Percentiles rank a stretch among this genome's conserved stretches.
Evolutionary conservation across 345 rosid species (phyloP).

Genomic region (Erodium maritimum): DNA sequence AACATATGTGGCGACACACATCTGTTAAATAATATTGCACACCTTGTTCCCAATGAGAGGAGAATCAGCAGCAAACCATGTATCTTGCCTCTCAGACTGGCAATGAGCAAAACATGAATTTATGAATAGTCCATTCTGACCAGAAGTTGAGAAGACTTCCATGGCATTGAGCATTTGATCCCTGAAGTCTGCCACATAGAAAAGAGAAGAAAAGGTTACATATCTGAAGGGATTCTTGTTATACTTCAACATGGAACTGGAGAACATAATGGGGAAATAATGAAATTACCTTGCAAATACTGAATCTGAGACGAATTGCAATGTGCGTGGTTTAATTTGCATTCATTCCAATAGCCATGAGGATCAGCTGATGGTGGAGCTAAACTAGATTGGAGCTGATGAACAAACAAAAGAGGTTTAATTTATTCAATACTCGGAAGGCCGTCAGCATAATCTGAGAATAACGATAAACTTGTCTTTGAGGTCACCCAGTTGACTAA

Average conservation of each 20-base stretch:
- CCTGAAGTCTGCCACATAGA: conserved; percentile 49
- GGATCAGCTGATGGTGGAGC: conserved; percentile 46
- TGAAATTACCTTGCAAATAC: conserved; percentile 9
- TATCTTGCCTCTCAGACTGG: conserved; percentile 77
- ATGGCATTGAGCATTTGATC: conserved; percentile 52
- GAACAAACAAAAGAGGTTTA: background rate
- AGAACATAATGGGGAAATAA: background rate
- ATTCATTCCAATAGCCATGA: conserved; percentile 30
- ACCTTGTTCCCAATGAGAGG: conserved; percentile 55
- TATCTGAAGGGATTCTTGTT: background rate
- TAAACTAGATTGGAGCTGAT: conserved; percentile 29
- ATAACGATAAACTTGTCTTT: background rate
- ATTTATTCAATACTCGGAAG: no score
- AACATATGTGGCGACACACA: conserved; percentile 60
- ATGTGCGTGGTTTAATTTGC: conserved; percentile 31
- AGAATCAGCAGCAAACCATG: conserved; percentile 79
- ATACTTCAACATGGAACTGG: background rate
- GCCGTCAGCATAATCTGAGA: no score
- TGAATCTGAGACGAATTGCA: conserved; percentile 28
- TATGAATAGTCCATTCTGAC: conserved; percentile 61
- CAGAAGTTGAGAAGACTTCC: conserved; percentile 33
- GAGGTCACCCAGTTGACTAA: background rate
- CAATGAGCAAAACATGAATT: conserved; percentile 94
- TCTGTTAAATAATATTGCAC: conserved; percentile 1
- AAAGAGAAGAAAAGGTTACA: background rate